These are phyloP conservation scores for Fusarium sarcochroum DNA, from an alignment of 2,329 filamentous ascomycete genomes.

Conservation along the genomic window DNA sequence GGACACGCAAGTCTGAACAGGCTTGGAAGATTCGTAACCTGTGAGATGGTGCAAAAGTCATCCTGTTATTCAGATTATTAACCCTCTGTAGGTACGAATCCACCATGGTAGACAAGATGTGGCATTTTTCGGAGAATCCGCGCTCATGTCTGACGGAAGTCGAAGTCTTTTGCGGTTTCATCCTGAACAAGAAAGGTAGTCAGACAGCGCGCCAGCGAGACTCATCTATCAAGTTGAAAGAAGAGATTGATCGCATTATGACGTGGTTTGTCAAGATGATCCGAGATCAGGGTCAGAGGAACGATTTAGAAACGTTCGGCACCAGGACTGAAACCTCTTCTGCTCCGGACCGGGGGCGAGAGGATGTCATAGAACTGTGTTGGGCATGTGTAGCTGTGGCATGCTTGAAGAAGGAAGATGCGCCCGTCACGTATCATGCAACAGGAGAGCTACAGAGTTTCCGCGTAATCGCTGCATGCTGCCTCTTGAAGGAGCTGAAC, in stretches of 20 bases:
- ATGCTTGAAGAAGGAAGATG: constrained; percentile 22
- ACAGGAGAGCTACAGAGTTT: constrained; percentile 53
- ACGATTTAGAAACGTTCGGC: constrained; percentile 24
- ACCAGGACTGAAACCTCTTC: constrained; percentile 15
- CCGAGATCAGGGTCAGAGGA: constrained; percentile 36
- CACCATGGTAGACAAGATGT: constrained; percentile 57
- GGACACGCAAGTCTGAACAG: constrained; percentile 53
- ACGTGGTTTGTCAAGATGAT: constrained; percentile 57
- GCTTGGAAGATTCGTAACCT: constrained; percentile 62
- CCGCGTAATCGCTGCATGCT: constrained; percentile 55
- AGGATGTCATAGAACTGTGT: constrained; percentile 53
- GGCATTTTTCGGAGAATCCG: constrained; percentile 61
- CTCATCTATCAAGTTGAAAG: constrained; percentile 64
- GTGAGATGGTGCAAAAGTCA: constrained; percentile 59
- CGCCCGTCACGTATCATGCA: constrained; percentile 17
- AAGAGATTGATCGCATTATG: constrained; percentile 64
- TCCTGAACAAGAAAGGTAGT: constrained; percentile 64
- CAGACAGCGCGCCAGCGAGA: constrained; percentile 67
- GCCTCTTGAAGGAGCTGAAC: constrained; percentile 49
- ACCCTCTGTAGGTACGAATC: constrained; percentile 61
- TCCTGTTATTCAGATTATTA: constrained; percentile 13
- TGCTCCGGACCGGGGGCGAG: constrained; percentile 22
- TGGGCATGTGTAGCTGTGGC: constrained; percentile 54
- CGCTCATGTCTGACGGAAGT: constrained; percentile 62
- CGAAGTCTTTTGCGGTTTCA: constrained; percentile 69